Percentiles rank a stretch among this genome's conserved stretches.
Conservation (phyloP, 306 rosid species). For the Lablab purpureus region DNA sequence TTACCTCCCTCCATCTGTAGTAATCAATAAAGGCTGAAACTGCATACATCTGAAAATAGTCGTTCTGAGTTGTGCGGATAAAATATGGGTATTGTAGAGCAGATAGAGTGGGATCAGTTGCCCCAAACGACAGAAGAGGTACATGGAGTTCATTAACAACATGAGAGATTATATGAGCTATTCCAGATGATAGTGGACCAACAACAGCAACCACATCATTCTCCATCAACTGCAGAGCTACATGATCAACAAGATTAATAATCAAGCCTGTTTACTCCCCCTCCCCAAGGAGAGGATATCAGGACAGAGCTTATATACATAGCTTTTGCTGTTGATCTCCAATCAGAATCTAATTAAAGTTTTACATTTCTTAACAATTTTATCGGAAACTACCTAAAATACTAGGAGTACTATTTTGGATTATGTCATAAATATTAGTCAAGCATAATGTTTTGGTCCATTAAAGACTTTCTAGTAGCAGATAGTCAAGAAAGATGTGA, state of each 20-base stretch:
- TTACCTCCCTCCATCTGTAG: constrained; percentile 75
- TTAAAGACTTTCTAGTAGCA: neutral
- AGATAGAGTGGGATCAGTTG: constrained; percentile 84
- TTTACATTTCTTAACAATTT: neutral
- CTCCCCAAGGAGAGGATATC: constrained; percentile 3
- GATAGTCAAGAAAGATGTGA: constrained; percentile 5
- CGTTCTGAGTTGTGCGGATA: constrained; percentile 79
- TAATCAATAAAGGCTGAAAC: constrained; percentile 72
- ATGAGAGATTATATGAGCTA: constrained; percentile 81
- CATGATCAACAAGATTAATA: constrained; percentile 47
- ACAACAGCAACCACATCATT: constrained; percentile 72
- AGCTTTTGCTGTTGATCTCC: neutral
- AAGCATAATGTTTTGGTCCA: constrained; percentile 23
- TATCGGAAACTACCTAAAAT: too few species aligned
- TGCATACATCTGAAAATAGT: constrained; percentile 77
- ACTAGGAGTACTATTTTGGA: too few species aligned
- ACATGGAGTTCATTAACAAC: constrained; percentile 80
- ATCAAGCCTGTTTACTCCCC: constrained; percentile 38
- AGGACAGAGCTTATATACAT: neutral
- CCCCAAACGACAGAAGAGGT: constrained; percentile 84
- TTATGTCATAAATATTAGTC: neutral
- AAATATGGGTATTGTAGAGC: constrained; percentile 79
- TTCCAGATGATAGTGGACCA: constrained; percentile 88
- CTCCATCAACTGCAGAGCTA: constrained; percentile 81
- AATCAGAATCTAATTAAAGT: neutral